Base-by-base conservation (phyloP, 176 grass and related monocot genomes). In the Aegilops tauschii region DNA sequence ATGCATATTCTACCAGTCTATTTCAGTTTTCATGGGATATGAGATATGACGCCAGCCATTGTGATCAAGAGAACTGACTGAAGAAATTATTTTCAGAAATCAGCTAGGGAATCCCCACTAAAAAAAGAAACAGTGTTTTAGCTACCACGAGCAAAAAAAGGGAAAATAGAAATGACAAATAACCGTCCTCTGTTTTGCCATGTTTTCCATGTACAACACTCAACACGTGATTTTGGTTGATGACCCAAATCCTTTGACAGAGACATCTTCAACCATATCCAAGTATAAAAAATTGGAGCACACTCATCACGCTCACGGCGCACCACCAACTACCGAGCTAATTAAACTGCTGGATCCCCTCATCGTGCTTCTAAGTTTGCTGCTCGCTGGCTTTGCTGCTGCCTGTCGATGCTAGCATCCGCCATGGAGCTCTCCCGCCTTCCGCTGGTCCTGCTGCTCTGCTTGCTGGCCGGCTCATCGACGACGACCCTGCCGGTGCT, bases 341-440 rank as follows among this genome's bases (percentile, higher is more conserved):
- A 20, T 56, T 56, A 56, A 56, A 56, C 5, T 56, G 52, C 5
- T 56, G 5, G 16, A 56, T 56, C 16, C 52, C 16, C 52, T 5
- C 5, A 14, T 16, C 1, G 13, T 4, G 44, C 47, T 16, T 16
- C 14, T 0, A 50, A 50, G 0, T 20, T 56, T 21, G 23, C 16
- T 34, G 25, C 71, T 70, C 1, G 69, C 31, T 56, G 42, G 42
- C 42, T 42, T 45, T 45, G 42, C 42, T 61, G 47, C 49, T 50
- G 0, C 61, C 1, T 67, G 5, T 78, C 45, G 21, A 40, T 37
- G 63, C 44, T 76, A 86, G 73, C 31, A 21, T 61, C 63, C 61
- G 32, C 86, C 73, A 91, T 91, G 84, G 76, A 85, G n/a, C 73
- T 69, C 50, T 58, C 42, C 32, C 39, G 14, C 56, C 6, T 30